Evolutionary conservation across 768 basidiomycete genomes (phyloP).

Genomic region (Mycena filopes): DNA sequence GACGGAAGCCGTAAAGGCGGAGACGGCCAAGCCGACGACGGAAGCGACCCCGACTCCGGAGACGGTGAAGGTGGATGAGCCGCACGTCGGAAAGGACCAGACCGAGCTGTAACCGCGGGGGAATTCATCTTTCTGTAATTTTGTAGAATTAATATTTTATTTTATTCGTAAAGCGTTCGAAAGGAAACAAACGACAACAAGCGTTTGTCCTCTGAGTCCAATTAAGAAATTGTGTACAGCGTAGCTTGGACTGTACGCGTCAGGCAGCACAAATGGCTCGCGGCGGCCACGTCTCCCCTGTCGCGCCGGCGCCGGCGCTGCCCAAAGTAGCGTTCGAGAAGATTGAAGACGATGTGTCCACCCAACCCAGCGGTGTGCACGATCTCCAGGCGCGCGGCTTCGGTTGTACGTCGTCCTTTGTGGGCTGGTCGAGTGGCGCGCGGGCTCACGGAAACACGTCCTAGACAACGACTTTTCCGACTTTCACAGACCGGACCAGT

Average conservation of each 20-base stretch:
- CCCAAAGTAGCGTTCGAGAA: slow-evolving; percentile 78
- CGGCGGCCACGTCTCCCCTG: slow-evolving; percentile 44
- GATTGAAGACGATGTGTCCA: slow-evolving; percentile 71
- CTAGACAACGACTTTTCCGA: slow-evolving; percentile 73
- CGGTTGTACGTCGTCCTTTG: slow-evolving; percentile 73
- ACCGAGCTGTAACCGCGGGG: slow-evolving; percentile 17
- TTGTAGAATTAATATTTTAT: slow-evolving; percentile 15
- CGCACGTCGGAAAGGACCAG: slow-evolving; percentile 25
- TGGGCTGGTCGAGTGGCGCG: background rate
- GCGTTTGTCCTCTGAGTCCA: background rate
- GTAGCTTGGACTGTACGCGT: background rate
- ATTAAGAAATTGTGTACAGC: slow-evolving; percentile 19
- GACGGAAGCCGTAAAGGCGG: background rate
- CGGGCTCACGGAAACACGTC: slow-evolving; percentile 22
- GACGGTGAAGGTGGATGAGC: background rate
- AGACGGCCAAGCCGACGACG: background rate
- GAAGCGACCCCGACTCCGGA: background rate
- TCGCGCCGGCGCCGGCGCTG: slow-evolving; percentile 47
- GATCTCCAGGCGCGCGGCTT: slow-evolving; percentile 73
- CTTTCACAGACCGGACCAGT: slow-evolving; percentile 83
- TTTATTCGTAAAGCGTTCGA: background rate
- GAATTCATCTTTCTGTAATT: slow-evolving; percentile 1
- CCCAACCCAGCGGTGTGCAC: slow-evolving; percentile 69
- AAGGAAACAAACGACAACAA: slow-evolving; percentile 1
- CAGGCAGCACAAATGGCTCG: slow-evolving; percentile 48